Evolutionary conservation across 1,139 yeast genomes (phyloP).

Genomic region (Zygosaccharomyces pseudobailii): DNA sequence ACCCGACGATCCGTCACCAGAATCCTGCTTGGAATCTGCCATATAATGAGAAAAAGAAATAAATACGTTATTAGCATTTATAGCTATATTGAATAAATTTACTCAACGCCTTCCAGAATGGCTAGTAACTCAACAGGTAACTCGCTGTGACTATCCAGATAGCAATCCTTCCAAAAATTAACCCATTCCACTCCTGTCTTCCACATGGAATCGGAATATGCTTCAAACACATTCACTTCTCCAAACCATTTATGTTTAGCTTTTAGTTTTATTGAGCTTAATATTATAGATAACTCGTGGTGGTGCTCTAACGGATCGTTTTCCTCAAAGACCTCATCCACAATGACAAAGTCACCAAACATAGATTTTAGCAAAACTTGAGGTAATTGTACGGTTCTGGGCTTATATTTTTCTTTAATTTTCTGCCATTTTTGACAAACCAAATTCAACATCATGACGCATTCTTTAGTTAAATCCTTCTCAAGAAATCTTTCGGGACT

Average conservation of each 20-base stretch:
- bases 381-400: slow-evolving; percentile 10
- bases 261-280: slow-evolving; percentile 11
- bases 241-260: slow-evolving; percentile 7
- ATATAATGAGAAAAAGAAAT: background rate
- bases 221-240: background rate
- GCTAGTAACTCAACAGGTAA: slow-evolving; percentile 1
- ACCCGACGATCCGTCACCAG: background rate
- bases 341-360: slow-evolving; percentile 13
- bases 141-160: slow-evolving; percentile 11
- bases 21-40: background rate
- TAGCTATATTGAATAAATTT: background rate
- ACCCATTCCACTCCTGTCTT: slow-evolving; percentile 13
- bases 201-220: slow-evolving; percentile 3
- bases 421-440: slow-evolving; percentile 11
- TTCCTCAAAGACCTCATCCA: slow-evolving; percentile 14
- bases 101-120: background rate
- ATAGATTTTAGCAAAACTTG: slow-evolving; percentile 12
- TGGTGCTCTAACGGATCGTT: slow-evolving; percentile 5
- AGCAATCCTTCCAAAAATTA: slow-evolving; percentile 16
- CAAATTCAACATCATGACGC: slow-evolving; percentile 6
- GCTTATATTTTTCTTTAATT: slow-evolving; percentile 1
- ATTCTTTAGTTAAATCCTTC: slow-evolving; percentile 8
- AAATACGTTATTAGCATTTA: background rate
- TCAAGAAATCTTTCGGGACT: background rate
- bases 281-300: slow-evolving; percentile 3